phyloP scores from a whole-genome alignment of 2,329 filamentous ascomycete species.

The Exophiala xenobiotica region DNA sequence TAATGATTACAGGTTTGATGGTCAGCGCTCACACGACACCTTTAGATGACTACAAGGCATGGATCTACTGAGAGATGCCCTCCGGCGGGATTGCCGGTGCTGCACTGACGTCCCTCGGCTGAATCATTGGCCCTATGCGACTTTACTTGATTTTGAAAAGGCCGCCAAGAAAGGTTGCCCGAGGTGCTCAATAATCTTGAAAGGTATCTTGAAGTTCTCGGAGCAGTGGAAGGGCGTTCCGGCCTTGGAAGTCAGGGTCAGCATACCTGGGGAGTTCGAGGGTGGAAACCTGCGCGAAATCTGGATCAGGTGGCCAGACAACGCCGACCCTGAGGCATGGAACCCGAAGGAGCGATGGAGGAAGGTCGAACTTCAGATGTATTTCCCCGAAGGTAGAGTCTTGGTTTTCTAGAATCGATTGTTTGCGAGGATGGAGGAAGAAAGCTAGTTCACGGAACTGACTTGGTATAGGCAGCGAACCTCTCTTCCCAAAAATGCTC shows the following conservation, averaged over 20 bases:
- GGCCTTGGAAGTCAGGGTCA: background rate
- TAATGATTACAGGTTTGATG: too few relatives aligned
- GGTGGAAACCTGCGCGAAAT: background rate
- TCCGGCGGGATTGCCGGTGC: too few relatives aligned
- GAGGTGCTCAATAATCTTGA: background rate
- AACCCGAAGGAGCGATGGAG: background rate
- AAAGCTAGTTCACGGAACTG: too few relatives aligned
- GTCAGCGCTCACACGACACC: too few relatives aligned
- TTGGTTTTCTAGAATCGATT: too few relatives aligned
- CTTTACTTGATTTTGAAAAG: background rate
- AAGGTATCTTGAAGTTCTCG: background rate
- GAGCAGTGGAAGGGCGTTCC: background rate
- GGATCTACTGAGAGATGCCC: too few relatives aligned
- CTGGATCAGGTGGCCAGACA: background rate
- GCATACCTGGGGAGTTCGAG: background rate
- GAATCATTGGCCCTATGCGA: background rate
- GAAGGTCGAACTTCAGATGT: background rate
- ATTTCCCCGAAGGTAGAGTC: background rate
- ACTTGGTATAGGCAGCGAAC: background rate
- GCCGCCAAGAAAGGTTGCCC: background rate
- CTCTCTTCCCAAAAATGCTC: background rate
- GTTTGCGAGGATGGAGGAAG: too few relatives aligned
- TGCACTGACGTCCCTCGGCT: background rate
- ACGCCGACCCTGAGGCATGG: background rate
- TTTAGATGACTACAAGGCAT: too few relatives aligned